phyloP scores from a whole-genome alignment of 2,329 filamentous ascomycete species.

The Arthrobotrys megalospora region DNA sequence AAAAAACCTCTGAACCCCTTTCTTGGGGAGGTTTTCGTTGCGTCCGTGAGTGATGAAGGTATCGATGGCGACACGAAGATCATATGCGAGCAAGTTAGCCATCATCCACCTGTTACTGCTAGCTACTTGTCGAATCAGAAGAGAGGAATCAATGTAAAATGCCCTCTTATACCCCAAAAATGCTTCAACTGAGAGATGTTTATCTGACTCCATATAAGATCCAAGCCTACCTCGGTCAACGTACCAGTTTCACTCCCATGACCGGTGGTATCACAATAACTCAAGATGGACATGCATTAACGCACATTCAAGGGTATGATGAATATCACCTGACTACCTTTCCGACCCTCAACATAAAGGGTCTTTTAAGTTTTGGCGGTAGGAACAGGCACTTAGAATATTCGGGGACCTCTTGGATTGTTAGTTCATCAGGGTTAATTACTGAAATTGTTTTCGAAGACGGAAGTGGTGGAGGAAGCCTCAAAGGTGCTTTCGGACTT shows the following conservation, averaged over 20 bases:
- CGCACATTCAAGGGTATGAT: neutral
- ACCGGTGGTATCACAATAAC: slow-evolving; percentile 26
- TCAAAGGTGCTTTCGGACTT: slow-evolving; percentile 8
- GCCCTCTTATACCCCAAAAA: neutral
- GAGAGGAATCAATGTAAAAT: slow-evolving; percentile 18
- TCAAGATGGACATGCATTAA: slow-evolving; percentile 28
- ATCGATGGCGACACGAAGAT: slow-evolving; percentile 5
- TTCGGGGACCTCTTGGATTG: slow-evolving; percentile 12
- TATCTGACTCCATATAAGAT: neutral
- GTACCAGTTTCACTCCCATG: slow-evolving; percentile 18
- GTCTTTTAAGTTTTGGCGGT: slow-evolving; percentile 1
- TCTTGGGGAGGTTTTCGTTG: slow-evolving; percentile 36
- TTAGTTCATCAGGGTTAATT: slow-evolving; percentile 23
- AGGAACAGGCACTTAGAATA: slow-evolving; percentile 15
- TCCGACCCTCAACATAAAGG: neutral
- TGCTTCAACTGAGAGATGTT: no score
- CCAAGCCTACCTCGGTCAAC: slow-evolving; percentile 31
- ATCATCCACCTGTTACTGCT: slow-evolving; percentile 35
- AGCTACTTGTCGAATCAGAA: slow-evolving; percentile 26
- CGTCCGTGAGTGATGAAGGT: neutral
- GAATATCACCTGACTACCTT: slow-evolving; percentile 34
- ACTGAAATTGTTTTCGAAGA: slow-evolving; percentile 29
- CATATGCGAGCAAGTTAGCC: slow-evolving; percentile 30
- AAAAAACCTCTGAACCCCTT: slow-evolving; percentile 43
- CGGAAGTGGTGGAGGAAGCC: neutral